Base-by-base conservation (phyloP, 257 asterid genomes). In the Echium plantagineum region DNA sequence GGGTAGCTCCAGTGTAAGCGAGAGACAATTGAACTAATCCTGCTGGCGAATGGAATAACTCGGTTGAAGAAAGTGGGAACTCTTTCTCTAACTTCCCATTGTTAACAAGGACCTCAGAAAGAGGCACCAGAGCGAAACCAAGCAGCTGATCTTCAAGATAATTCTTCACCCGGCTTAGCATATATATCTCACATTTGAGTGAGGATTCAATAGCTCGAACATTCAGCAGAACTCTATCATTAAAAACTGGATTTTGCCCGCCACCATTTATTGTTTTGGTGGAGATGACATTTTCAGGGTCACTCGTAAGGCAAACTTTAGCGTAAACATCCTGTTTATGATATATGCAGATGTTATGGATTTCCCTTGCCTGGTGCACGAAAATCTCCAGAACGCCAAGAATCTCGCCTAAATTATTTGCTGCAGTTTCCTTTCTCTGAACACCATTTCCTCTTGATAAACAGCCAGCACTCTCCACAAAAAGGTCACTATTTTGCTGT, bases 31-130 rank as follows among this genome's bases (percentile, higher is more conserved):
- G 89, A 12, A 89, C 98, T 65, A 81, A 93, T 21, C 98, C 98
- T 2, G 98, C 97, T 3, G 98, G 98, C 6, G 98, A 89, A 83
- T 93, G 94, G 86, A 93, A 93, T 7, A 93, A 86, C 78, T 93
- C 98, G 3, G 95, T 86, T 0, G 98, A 85, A 22, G 96, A 85
- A 21, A 93, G 95, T 38, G 98, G 78, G 47, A 86, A 88, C 78
- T 93, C 98, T 72, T 80, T 84, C 57, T 83, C 94, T 66, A 93
- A 51, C 79, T 93, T 93, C 24, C 96, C 94, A 28, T 72, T 63
- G 32, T 75, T 72, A 59, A 80, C 62, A 55, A 89, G 63, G 66
- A 93, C 71, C 63, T 93, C 96, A 59, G 97, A 86, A 1, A 93
- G 38, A 12, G 97, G 97, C 60, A 91, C 94, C 74, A 91, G 70